These are phyloP conservation scores for Polytrichum commune DNA, from an alignment of 225 moss, liverwort and hornwort species.

Conservation along the genomic window DNA sequence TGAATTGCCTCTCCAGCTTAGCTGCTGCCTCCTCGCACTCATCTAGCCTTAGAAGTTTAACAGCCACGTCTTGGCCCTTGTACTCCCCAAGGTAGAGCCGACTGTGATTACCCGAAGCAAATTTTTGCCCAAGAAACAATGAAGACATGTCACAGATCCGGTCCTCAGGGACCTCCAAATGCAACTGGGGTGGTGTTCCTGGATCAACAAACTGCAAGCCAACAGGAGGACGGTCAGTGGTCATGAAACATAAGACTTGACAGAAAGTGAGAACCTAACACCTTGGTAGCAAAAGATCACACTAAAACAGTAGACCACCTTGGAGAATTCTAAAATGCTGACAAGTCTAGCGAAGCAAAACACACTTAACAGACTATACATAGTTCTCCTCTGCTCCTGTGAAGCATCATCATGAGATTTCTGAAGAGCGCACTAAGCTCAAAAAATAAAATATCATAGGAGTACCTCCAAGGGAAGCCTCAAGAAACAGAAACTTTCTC, in stretches of 20 bases:
- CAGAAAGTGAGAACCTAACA: too few relatives aligned
- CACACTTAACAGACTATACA: background rate
- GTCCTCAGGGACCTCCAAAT: constrained; percentile 43
- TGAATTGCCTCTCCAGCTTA: constrained; percentile 73
- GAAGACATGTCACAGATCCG: constrained; percentile 65
- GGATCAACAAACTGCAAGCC: background rate
- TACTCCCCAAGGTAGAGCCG: constrained; percentile 84
- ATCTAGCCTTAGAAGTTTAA: constrained; percentile 74
- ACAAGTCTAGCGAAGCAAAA: background rate
- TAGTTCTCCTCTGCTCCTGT: background rate
- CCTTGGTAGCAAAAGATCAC: too few relatives aligned
- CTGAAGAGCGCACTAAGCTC: background rate
- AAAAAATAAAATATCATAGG: too few relatives aligned
- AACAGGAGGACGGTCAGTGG: background rate
- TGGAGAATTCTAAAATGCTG: too few relatives aligned
- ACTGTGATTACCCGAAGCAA: constrained; percentile 72
- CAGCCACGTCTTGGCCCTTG: constrained; percentile 71
- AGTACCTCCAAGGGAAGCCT: too few relatives aligned
- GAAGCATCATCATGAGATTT: background rate
- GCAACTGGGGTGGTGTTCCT: constrained; percentile 24
- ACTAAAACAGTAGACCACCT: too few relatives aligned
- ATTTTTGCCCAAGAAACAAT: constrained; percentile 67
- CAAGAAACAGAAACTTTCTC: background rate
- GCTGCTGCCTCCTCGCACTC: constrained; percentile 45
- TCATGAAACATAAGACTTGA: too few relatives aligned